Evolutionary conservation across 2,329 filamentous ascomycete genomes (phyloP), one percentile per base, ranked within the genome.

Genomic region (Apiospora phragmitis): DNA sequence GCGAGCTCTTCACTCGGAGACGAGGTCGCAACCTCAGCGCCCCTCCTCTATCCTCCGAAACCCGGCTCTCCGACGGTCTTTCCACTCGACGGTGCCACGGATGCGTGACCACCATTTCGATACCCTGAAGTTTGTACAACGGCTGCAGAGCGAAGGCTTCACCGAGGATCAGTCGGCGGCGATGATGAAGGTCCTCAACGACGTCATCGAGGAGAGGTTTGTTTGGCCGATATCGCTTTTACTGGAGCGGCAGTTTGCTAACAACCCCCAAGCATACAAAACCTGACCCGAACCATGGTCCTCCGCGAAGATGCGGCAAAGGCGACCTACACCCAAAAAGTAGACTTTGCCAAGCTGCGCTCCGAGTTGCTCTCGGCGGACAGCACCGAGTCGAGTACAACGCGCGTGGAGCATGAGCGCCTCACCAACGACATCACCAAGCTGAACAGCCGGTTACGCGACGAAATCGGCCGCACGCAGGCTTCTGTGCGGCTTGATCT

Each of bases 181-280:
- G n/a, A 96, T 98, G 93, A 98, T 99, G 96, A 94, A 93, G 80
- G 94, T 98, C 8, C 86, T 99, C 49, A 95, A 94, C 82, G 95
- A 98, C 81, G 95, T 98, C 12, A 98, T 99, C 74, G 94, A 98
- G 81, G 96, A 99, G 83, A 97, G 92, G 91, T 92, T 75, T 32
- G 78, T 47, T 18, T 8, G 21, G 26, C 29, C 55, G 55, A 62
- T 62, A 62, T 62, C 32, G 42, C 68, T 26, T 4, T 11, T 41
- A 16, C 18, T 26, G 67, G 26, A 16, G 24, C 24, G 9, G 18
- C 55, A 7, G 21, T 6, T 43, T 43, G 59, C 62, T 72, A 51
- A 73, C 69, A 65, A 35, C 26, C 65, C 29, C 51, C 42, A 74
- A 93, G 94, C 80, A 98, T 99, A 76, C 95, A 98, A 81, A 98